These are phyloP conservation scores for Dryas drummondii DNA, from an alignment of 306 rosid genomes.

Conservation along the genomic window DNA sequence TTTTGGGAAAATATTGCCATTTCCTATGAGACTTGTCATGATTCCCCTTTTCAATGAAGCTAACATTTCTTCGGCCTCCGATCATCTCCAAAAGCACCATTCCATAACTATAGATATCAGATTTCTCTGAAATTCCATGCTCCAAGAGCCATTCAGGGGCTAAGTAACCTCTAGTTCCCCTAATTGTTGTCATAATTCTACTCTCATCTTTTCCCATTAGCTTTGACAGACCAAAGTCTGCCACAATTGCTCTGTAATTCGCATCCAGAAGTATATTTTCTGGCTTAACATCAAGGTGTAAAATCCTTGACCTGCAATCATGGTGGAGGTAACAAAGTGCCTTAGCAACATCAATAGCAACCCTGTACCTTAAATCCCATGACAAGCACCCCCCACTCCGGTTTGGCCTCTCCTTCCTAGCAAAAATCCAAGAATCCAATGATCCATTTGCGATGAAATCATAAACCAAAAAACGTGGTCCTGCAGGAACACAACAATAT, in stretches of 20 bases:
- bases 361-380: constrained; percentile 63
- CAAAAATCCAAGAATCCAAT: constrained; percentile 79
- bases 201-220: constrained; percentile 74
- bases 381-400: constrained; percentile 58
- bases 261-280: constrained; percentile 86
- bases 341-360: constrained; percentile 75
- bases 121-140: constrained; percentile 76
- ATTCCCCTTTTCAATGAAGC: constrained; percentile 32
- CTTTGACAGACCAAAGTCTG: constrained; percentile 83
- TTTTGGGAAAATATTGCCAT: constrained; percentile 66
- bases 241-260: constrained; percentile 52
- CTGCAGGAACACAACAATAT: constrained; percentile 51
- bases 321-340: constrained; percentile 79
- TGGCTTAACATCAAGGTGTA: constrained; percentile 91
- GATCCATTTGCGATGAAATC: constrained; percentile 78
- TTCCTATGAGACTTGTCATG: constrained; percentile 37
- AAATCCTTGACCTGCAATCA: constrained; percentile 71
- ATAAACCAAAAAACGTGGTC: constrained; percentile 70
- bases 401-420: constrained; percentile 15
- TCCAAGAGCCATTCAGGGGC: constrained; percentile 95
- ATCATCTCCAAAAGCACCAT: constrained; percentile 87
- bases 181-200: constrained; percentile 56
- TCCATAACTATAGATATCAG: constrained; percentile 80
- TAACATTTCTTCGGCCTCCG: constrained; percentile 76
- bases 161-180: constrained; percentile 87